Percentiles rank a stretch among this genome's conserved stretches.
Evolutionary conservation across 805 yeast genomes (phyloP).

Genomic region (Saturnispora besseyi): DNA sequence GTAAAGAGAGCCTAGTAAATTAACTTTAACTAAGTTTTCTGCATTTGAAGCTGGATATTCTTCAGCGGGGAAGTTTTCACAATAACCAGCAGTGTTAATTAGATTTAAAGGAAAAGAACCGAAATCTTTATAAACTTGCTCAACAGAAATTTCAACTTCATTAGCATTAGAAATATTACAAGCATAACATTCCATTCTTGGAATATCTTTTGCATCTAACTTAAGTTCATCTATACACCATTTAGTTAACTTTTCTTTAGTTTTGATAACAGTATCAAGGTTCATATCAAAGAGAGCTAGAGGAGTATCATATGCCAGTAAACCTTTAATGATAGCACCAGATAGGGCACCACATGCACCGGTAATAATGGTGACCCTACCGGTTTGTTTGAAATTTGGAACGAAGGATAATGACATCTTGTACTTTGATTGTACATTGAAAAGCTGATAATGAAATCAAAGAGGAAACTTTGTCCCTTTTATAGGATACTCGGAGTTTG

Average conservation of each 20-base stretch:
- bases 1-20: conserved; percentile 66
- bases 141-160: conserved; percentile 48
- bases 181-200: conserved; percentile 51
- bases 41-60: conserved; percentile 68
- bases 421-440: background rate
- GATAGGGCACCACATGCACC: conserved; percentile 82
- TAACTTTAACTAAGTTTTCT: conserved; percentile 59
- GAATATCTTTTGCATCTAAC: conserved; percentile 23
- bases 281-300: conserved; percentile 66
- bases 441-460: background rate
- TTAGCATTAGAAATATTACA: conserved; percentile 65
- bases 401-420: conserved; percentile 25
- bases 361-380: conserved; percentile 62
- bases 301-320: conserved; percentile 69
- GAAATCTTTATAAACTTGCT: conserved; percentile 46
- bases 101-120: conserved; percentile 54
- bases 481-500: background rate
- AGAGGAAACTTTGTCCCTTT: background rate
- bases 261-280: conserved; percentile 48
- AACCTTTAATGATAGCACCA: conserved; percentile 52
- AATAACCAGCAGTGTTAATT: conserved; percentile 77
- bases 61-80: conserved; percentile 71
- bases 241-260: conserved; percentile 36
- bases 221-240: conserved; percentile 23
- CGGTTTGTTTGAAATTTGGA: conserved; percentile 60